A percentile compares a stretch with the other conserved stretches of the same genome.
Conservation (phyloP, 192 early-diverging fungal genomes). For the Ambispora gerdemannii region DNA sequence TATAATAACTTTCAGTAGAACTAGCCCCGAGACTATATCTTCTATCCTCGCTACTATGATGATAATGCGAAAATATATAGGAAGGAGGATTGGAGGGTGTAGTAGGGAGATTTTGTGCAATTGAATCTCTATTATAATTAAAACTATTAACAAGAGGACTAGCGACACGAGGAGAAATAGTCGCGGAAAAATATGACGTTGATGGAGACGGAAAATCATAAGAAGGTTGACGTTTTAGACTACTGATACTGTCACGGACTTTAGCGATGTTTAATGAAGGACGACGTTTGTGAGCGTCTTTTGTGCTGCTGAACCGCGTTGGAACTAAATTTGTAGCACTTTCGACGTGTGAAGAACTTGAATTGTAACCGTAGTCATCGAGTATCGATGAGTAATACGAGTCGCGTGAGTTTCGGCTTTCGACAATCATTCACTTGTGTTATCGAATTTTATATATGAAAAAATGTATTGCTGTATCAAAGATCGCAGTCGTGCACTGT, state of each 20-base stretch:
- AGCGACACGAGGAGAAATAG: not conserved
- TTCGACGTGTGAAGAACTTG: conserved; percentile 6
- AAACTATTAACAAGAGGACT: conserved; percentile 9
- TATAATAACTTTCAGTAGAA: not conserved
- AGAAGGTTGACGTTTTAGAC: conserved; percentile 20
- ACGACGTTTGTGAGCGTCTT: not conserved
- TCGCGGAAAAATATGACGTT: not conserved
- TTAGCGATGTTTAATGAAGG: conserved; percentile 18
- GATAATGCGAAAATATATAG: not conserved
- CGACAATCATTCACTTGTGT: conserved; percentile 21
- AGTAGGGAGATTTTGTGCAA: not conserved
- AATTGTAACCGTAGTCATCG: conserved; percentile 15
- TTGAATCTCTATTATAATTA: not conserved
- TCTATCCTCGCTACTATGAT: not conserved
- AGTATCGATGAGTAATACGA: conserved; percentile 28
- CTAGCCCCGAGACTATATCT: not conserved
- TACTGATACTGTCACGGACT: not conserved
- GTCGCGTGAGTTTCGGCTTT: conserved; percentile 4
- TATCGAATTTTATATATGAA: too few relatives aligned
- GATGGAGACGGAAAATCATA: conserved; percentile 23
- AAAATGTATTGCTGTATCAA: too few relatives aligned
- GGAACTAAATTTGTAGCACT: not conserved
- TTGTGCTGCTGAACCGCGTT: not conserved
- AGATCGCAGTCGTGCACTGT: too few relatives aligned
- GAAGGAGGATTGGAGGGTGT: too few relatives aligned